Percentiles rank a stretch among this genome's conserved stretches.
Evolutionary conservation across 306 rosid genomes (phyloP).

Genomic region (Pterocarpus santalinus): DNA sequence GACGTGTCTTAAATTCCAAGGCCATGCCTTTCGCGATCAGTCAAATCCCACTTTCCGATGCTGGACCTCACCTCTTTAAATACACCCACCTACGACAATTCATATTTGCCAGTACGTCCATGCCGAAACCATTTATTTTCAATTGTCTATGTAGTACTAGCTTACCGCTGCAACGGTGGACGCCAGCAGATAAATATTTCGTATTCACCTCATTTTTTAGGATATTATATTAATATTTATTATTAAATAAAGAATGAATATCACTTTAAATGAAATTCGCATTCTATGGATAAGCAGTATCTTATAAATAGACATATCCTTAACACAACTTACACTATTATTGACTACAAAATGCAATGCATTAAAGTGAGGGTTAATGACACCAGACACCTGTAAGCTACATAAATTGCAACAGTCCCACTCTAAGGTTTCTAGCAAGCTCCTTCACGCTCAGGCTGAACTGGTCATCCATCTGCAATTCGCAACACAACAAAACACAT

Average conservation of each 20-base stretch:
- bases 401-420: slow-evolving; percentile 51
- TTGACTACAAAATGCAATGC: slow-evolving; percentile 14
- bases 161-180: neutral
- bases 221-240: no score
- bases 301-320: no score
- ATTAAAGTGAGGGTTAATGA: slow-evolving; percentile 19
- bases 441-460: slow-evolving; percentile 64
- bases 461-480: slow-evolving; percentile 68
- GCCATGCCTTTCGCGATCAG: neutral
- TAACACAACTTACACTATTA: neutral
- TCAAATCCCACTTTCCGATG: slow-evolving; percentile 22
- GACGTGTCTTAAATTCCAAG: neutral
- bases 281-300: no score
- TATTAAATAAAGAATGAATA: no score
- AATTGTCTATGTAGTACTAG: no score
- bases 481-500: neutral
- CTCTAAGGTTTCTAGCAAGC: slow-evolving; percentile 57
- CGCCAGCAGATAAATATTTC: neutral
- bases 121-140: neutral
- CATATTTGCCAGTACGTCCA: neutral
- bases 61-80: neutral
- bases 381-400: slow-evolving; percentile 16
- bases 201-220: no score
- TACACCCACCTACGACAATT: neutral
- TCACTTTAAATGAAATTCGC: no score